Evolutionary conservation across 2,329 filamentous ascomycete species (phyloP).

Genomic region (Seiridium unicorne): DNA sequence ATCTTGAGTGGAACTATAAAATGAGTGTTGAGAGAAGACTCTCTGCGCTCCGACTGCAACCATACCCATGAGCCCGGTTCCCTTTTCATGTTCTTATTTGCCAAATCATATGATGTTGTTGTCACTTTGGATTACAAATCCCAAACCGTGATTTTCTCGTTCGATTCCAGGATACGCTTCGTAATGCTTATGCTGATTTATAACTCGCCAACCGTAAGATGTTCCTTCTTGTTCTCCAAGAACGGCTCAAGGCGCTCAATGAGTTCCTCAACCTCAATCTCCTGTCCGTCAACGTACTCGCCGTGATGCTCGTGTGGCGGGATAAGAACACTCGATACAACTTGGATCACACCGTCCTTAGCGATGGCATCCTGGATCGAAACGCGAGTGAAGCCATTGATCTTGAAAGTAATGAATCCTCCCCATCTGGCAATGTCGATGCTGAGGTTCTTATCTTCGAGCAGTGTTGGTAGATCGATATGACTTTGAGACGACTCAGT

Average conservation of each 20-base stretch:
- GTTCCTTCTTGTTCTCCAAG: not conserved
- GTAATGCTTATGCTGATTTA: not conserved
- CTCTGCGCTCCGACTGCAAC: not conserved
- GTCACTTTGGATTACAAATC: too few species aligned
- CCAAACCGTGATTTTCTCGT: not conserved
- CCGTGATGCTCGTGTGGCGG: slow-evolving; percentile 61
- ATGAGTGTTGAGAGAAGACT: not conserved
- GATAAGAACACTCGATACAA: slow-evolving; percentile 70
- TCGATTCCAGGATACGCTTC: not conserved
- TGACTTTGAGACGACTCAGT: slow-evolving; percentile 54
- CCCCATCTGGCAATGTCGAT: slow-evolving; percentile 70
- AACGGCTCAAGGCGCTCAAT: slow-evolving; percentile 46
- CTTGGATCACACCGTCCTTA: slow-evolving; percentile 79
- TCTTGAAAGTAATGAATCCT: slow-evolving; percentile 67
- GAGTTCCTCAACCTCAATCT: slow-evolving; percentile 59
- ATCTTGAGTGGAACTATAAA: not conserved
- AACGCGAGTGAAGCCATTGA: slow-evolving; percentile 72
- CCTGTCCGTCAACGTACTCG: slow-evolving; percentile 38
- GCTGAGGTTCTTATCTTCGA: slow-evolving; percentile 63
- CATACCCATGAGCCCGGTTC: too few species aligned
- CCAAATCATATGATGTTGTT: too few species aligned
- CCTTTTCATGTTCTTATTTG: too few species aligned
- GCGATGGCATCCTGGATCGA: slow-evolving; percentile 68
- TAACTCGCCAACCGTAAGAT: not conserved
- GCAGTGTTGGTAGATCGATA: slow-evolving; percentile 70